Evolutionary conservation across 75 land plant species (phyloP).

Genomic region (Sequoia sempervirens): DNA sequence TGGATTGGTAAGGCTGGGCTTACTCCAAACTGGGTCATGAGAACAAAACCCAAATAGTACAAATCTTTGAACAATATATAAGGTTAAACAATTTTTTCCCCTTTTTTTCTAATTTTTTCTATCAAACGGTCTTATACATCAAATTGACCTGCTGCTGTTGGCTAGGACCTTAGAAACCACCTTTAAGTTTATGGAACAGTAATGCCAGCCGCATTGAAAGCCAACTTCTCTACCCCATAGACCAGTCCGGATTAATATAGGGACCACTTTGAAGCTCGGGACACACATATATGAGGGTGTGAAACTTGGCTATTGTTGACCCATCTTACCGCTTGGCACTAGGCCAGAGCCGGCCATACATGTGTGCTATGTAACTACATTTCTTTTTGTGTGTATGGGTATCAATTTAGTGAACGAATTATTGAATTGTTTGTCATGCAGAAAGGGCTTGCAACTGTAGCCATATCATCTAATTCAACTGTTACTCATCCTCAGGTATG

Average conservation of each 20-base stretch:
- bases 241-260: background rate
- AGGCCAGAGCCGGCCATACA: background rate
- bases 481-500: conserved; percentile 84
- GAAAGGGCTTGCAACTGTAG: conserved; percentile 90
- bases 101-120: background rate
- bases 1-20: background rate
- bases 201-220: background rate
- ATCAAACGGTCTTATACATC: background rate
- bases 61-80: background rate
- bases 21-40: background rate
- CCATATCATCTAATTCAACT: conserved; percentile 87
- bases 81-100: background rate
- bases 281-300: background rate
- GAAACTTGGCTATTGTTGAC: background rate
- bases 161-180: background rate
- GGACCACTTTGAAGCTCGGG: conserved; percentile 5
- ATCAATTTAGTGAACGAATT: background rate
- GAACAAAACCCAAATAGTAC: background rate
- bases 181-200: background rate
- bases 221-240: background rate
- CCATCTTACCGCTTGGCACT: background rate
- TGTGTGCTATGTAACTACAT: background rate
- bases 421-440: conserved; percentile 20
- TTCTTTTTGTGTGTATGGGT: background rate
- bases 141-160: background rate